A percentile compares a stretch with the other conserved stretches of the same genome.
These are phyloP conservation scores for Nitzschia sp. DNA, from an alignment of 108 stramenopile species.

Conservation along the genomic window DNA sequence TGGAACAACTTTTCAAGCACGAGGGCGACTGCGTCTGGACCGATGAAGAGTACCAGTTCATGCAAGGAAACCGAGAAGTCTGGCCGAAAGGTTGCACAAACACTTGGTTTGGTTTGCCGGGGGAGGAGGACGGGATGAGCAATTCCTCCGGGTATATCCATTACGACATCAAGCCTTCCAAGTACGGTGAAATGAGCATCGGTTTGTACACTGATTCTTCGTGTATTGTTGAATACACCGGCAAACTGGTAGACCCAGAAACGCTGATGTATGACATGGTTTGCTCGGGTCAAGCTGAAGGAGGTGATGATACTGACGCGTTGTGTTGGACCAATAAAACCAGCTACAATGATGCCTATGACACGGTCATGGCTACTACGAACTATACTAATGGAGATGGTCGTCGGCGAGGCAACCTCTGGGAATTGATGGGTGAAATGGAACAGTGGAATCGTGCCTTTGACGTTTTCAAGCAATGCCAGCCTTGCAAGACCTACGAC, in stretches of 20 bases:
- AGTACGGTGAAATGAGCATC: conserved; percentile 40
- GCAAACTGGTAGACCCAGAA: conserved; percentile 29
- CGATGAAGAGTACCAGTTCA: conserved; percentile 55
- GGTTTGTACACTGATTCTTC: conserved; percentile 54
- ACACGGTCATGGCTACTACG: no score
- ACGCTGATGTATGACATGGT: conserved; percentile 16
- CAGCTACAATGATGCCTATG: no score
- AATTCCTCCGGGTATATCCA: conserved; percentile 24
- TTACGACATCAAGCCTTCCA: conserved; percentile 51
- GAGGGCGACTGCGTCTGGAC: conserved; percentile 56
- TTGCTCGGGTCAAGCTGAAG: no score
- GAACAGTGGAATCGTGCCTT: no score
- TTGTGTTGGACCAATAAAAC: no score
- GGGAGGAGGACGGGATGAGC: no score
- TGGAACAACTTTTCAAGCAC: conserved; percentile 72
- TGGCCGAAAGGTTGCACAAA: neutral
- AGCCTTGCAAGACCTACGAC: no score
- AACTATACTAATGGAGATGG: no score
- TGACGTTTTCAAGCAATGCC: no score
- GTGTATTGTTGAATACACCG: conserved; percentile 42
- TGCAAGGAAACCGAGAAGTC: conserved; percentile 12
- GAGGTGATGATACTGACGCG: no score
- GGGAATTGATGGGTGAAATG: no score
- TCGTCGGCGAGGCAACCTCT: no score
- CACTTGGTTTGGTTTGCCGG: neutral